Evolutionary conservation across 148 eudicot genomes (phyloP).

Genomic region (Gaultheria prostrata): DNA sequence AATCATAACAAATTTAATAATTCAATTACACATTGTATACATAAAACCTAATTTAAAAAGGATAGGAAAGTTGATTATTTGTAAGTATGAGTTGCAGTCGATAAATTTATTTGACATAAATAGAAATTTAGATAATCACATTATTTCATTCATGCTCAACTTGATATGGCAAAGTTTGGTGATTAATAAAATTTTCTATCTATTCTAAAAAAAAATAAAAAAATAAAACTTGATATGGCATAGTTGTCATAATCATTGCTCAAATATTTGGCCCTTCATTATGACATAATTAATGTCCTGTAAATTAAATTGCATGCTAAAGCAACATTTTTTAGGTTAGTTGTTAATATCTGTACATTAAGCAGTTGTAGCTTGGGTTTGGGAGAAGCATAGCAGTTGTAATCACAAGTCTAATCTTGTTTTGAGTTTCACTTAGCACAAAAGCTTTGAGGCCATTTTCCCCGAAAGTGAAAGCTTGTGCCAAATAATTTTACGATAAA

Average conservation of each 20-base stretch:
- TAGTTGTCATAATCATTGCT: conserved; percentile 7
- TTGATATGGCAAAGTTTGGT: not conserved
- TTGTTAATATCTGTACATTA: not conserved
- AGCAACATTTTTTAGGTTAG: not conserved
- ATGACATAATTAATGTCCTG: not conserved
- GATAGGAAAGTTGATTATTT: not conserved
- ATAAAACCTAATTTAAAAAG: not conserved
- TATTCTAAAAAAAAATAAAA: too few relatives aligned
- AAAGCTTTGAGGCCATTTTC: not conserved
- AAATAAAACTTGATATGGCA: not conserved
- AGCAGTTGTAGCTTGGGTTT: not conserved
- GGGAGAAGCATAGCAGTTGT: not conserved
- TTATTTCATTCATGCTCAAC: too few relatives aligned
- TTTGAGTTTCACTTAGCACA: not conserved
- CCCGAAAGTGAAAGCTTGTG: not conserved
- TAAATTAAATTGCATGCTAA: not conserved
- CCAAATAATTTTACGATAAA: not conserved
- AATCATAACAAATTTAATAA: not conserved
- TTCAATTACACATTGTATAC: not conserved
- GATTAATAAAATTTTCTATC: too few relatives aligned
- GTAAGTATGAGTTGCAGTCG: not conserved
- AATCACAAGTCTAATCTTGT: not conserved
- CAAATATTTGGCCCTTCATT: not conserved
- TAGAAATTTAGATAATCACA: too few relatives aligned
- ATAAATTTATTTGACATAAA: not conserved